A percentile compares a stretch with the other conserved stretches of the same genome.
These are phyloP conservation scores for Colletotrichum plurivorum DNA, from an alignment of 2,329 filamentous ascomycete genomes.

Conservation along the genomic window DNA sequence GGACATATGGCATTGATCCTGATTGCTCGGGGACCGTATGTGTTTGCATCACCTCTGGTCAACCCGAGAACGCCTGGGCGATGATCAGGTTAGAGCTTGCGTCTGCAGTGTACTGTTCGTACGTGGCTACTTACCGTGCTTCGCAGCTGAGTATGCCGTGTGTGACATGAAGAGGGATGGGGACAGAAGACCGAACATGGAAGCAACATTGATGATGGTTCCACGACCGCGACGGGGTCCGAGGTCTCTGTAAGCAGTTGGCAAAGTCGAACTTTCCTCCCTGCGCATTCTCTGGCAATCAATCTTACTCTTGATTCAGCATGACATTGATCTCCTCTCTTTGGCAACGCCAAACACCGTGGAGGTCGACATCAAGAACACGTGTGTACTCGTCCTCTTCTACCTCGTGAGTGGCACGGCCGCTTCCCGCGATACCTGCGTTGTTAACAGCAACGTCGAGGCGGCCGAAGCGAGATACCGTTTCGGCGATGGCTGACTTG, in stretches of 20 bases:
- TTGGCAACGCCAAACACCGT: conserved; percentile 71
- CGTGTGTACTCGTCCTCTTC: conserved; percentile 63
- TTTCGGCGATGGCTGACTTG: conserved; percentile 56
- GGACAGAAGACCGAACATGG: conserved; percentile 64
- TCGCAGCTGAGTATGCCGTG: conserved; percentile 65
- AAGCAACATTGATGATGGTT: conserved; percentile 68
- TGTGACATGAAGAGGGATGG: conserved; percentile 52
- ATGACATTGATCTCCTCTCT: conserved; percentile 66
- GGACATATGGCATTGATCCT: conserved; percentile 75
- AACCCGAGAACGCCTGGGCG: conserved; percentile 60
- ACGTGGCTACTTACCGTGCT: conserved; percentile 57
- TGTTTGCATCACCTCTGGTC: conserved; percentile 66
- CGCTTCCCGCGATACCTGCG: conserved; percentile 63
- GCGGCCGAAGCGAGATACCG: conserved; percentile 62
- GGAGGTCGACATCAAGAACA: conserved; percentile 67
- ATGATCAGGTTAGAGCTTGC: not conserved
- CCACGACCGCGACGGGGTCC: conserved; percentile 60
- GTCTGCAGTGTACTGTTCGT: no score
- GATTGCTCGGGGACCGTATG: conserved; percentile 65
- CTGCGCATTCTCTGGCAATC: no score
- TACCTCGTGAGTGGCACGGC: conserved; percentile 60
- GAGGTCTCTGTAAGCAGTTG: conserved; percentile 46
- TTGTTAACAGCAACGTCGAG: conserved; percentile 71
- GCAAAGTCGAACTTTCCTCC: not conserved
- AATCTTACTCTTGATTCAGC: conserved; percentile 61